phyloP scores from a whole-genome alignment of 352 stramenopile genomes.

The Pythium sukuiense region DNA sequence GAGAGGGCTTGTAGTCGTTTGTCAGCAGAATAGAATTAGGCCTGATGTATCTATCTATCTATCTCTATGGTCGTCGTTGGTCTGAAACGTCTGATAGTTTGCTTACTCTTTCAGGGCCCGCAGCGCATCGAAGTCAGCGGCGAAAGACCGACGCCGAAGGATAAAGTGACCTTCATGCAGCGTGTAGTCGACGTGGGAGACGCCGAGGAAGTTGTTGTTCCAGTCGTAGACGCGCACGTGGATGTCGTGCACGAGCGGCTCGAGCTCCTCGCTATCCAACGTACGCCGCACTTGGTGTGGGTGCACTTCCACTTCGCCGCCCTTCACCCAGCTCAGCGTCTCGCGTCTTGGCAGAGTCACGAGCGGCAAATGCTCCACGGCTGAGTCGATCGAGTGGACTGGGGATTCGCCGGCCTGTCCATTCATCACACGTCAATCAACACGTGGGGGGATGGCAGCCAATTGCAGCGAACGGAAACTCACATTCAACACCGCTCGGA shows the following conservation, averaged over 20 bases:
- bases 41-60: background rate
- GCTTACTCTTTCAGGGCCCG: background rate
- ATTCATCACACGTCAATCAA: background rate
- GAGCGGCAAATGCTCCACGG: slow-evolving; percentile 55
- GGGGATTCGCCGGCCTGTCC: slow-evolving; percentile 36
- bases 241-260: slow-evolving; percentile 34
- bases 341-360: slow-evolving; percentile 32
- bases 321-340: slow-evolving; percentile 48
- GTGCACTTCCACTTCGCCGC: slow-evolving; percentile 40
- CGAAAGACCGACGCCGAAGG: slow-evolving; percentile 67
- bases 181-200: slow-evolving; percentile 52
- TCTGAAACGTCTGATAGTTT: background rate
- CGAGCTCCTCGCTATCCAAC: slow-evolving; percentile 14
- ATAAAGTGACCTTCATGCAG: slow-evolving; percentile 37
- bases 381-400: slow-evolving; percentile 58
- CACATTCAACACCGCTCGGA: slow-evolving; percentile 47
- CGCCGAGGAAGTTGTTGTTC: slow-evolving; percentile 41
- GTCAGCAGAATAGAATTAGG: slow-evolving; percentile 4
- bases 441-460: background rate
- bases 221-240: slow-evolving; percentile 56
- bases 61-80: background rate
- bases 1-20: background rate
- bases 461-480: background rate
- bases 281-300: slow-evolving; percentile 29
- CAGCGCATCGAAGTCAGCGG: slow-evolving; percentile 6